Conservation (phyloP, 2,329 filamentous ascomycete species). For the Ceratocystis destructans region DNA sequence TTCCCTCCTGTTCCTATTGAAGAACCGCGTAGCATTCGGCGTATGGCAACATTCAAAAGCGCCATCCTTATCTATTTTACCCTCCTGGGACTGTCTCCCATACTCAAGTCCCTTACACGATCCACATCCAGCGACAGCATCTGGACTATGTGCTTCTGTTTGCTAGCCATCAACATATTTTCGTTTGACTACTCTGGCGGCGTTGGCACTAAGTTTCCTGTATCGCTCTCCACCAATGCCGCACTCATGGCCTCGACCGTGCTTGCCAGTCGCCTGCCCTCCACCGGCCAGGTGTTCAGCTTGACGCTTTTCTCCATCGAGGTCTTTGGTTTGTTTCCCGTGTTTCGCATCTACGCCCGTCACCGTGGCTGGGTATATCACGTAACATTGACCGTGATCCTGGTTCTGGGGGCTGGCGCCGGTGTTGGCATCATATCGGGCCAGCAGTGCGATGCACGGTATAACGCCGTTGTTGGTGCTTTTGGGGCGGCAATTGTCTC, state of each 20-base stretch:
- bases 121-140: slow-evolving; percentile 91
- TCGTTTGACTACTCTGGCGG: slow-evolving; percentile 90
- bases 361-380: slow-evolving; percentile 74
- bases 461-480: slow-evolving; percentile 53
- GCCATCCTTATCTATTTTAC: slow-evolving; percentile 87
- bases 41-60: slow-evolving; percentile 75
- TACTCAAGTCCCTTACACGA: slow-evolving; percentile 87
- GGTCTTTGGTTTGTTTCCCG: slow-evolving; percentile 93
- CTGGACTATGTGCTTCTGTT: slow-evolving; percentile 90
- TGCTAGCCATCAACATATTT: slow-evolving; percentile 90
- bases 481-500: slow-evolving; percentile 62
- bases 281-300: slow-evolving; percentile 87
- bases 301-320: slow-evolving; percentile 93
- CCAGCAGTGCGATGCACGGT: slow-evolving; percentile 35
- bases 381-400: slow-evolving; percentile 55
- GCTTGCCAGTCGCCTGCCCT: slow-evolving; percentile 74
- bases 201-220: slow-evolving; percentile 49
- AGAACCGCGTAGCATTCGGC: slow-evolving; percentile 35
- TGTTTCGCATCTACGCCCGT: slow-evolving; percentile 79
- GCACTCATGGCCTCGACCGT: slow-evolving; percentile 94
- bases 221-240: slow-evolving; percentile 79
- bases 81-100: slow-evolving; percentile 79
- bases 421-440: slow-evolving; percentile 55
- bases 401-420: slow-evolving; percentile 67
- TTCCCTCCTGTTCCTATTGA: slow-evolving; percentile 25